Evolutionary conservation across 352 stramenopile species (phyloP), one percentile per base, ranked within the genome.

Genomic region (Phytopythium cucurbitacearum): DNA sequence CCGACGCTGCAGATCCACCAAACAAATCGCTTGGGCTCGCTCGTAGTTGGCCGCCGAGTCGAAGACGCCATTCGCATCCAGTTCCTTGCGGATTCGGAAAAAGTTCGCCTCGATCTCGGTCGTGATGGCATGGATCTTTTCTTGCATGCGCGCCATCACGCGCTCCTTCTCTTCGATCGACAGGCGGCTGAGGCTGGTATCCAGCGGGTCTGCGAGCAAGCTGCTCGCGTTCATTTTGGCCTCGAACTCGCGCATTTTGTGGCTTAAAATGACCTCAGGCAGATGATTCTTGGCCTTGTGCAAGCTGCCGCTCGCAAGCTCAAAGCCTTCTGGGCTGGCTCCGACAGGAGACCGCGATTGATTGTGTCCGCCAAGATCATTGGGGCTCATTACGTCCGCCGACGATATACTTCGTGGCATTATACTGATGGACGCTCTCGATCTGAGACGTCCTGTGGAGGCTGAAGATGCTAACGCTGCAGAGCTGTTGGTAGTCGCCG

Each of bases 211-310:
- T 7, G 56, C 39, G 32, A 87, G 49, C 9, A 57, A 67, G 13
- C 75, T 73, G 6, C 46, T 48, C 7, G 66, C 55, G 51, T 71
- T 79, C 34, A 76, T 84, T 35, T 82, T 81, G 12, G 79, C 78
- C 51, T 92, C 79, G 56, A 90, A 90, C 41, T 88, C 77, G 52
- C 80, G 64, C 77, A 89, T 87, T 49, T 92, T 92, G 62, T 92
- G 79, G 52, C 70, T 67, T 40, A 92, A 45, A 41, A 92, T 71
- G 13, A 90, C 75, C 11, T 89, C 76, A 0, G 80, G 80, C 36
- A 89, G 47, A 51, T 89, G 76, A 38, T 61, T 64, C 56, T 85
- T 87, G n/a, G 66, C 60, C 40, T 66, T 60, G 16, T 28, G 21
- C 21, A 28, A 28, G 21, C 33, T 48, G 11, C 41, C 16, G 12